Conservation (phyloP, 73 alveolate genomes). For the Stentor roeselii region DNA sequence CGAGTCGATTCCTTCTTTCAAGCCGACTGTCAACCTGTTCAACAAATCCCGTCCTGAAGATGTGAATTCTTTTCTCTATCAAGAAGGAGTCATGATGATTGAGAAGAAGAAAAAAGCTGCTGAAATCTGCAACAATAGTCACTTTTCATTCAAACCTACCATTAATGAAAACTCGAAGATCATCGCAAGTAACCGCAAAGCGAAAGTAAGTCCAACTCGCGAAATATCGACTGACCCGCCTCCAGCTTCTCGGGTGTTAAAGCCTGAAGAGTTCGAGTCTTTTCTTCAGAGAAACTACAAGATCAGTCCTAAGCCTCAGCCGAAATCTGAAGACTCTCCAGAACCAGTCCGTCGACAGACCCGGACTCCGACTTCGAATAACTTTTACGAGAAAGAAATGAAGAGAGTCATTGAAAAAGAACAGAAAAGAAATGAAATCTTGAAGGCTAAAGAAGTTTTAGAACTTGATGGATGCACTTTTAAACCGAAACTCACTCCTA, state of each 20-base stretch:
- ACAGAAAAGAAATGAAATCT: background rate
- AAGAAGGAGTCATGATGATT: constrained; percentile 7
- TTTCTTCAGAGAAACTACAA: background rate
- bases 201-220: background rate
- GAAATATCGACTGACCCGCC: background rate
- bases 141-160: background rate
- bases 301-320: background rate
- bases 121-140: background rate
- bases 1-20: background rate
- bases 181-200: background rate
- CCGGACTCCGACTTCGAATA: background rate
- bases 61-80: background rate
- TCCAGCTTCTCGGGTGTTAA: constrained; percentile 2
- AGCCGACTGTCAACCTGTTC: background rate
- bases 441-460: background rate
- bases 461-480: constrained; percentile 26
- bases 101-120: constrained; percentile 20
- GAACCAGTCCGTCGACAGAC: background rate
- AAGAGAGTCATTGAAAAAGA: constrained; percentile 4
- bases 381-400: constrained; percentile 13
- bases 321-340: background rate
- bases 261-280: constrained; percentile 2
- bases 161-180: background rate
- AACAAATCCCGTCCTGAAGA: constrained; percentile 24
- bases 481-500: background rate